Percentiles rank a stretch among this genome's conserved stretches.
Conservation (phyloP, 2,329 filamentous ascomycete species). For the Penicillium occitanis region DNA sequence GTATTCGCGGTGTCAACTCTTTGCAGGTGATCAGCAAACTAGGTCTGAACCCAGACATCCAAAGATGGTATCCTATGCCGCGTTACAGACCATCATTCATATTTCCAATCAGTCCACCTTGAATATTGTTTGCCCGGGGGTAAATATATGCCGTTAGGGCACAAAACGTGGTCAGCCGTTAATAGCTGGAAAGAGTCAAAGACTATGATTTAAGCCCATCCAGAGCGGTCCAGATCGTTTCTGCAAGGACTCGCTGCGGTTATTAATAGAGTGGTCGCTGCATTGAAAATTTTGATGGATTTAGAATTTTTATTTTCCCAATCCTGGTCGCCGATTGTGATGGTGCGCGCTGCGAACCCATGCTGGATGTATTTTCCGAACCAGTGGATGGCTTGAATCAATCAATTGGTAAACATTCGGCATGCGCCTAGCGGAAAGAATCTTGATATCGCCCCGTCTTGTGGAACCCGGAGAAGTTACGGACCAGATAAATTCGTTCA, state of each 20-base stretch:
- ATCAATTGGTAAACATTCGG: constrained; percentile 13
- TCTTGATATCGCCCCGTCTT: background rate
- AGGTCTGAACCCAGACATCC: background rate
- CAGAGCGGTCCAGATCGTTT: constrained; percentile 3
- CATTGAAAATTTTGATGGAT: background rate
- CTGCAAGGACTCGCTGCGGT: background rate
- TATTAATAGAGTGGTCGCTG: background rate
- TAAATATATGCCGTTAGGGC: background rate
- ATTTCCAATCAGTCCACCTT: background rate
- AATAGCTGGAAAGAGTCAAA: background rate
- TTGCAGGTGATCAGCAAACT: background rate
- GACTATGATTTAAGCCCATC: background rate
- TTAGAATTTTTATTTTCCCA: background rate
- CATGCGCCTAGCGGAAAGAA: background rate
- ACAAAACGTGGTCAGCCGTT: constrained; percentile 6
- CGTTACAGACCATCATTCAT: background rate
- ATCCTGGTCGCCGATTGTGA: background rate
- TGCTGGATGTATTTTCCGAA: background rate
- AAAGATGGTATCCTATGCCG: background rate
- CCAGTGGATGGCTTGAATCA: background rate
- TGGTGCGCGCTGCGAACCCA: background rate
- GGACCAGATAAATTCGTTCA: background rate
- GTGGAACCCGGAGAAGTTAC: background rate
- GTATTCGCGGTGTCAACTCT: background rate
- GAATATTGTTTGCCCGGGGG: background rate